Evolutionary conservation across 2,329 filamentous ascomycete species (phyloP).

Genomic region (Arthrobotrys sinensis): DNA sequence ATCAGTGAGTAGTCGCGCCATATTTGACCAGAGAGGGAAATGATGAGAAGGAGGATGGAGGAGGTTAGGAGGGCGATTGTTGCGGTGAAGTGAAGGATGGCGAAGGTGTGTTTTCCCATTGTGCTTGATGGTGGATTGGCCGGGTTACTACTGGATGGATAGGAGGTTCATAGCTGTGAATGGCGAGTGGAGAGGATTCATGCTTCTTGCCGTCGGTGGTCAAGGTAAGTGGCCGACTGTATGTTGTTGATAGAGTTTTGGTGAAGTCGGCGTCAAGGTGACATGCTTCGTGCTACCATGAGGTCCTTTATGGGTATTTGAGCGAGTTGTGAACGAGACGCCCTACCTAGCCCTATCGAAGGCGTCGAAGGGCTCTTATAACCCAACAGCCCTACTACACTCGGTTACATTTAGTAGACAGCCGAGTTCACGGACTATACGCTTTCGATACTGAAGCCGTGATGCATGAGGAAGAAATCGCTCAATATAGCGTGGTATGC

Average conservation of each 20-base stretch:
- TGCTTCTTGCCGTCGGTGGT: not conserved
- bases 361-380: not conserved
- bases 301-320: conserved; percentile 25
- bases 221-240: not conserved
- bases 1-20: conserved; percentile 50
- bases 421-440: not conserved
- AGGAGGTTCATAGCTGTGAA: not conserved
- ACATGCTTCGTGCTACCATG: conserved; percentile 35
- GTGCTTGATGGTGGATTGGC: not conserved
- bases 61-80: conserved; percentile 26
- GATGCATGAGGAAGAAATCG: conserved; percentile 8
- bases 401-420: too few relatives aligned
- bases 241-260: not conserved
- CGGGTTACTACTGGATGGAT: not conserved
- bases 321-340: conserved; percentile 5
- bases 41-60: conserved; percentile 29
- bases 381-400: not conserved
- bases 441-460: conserved; percentile 1
- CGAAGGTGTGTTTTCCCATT: conserved; percentile 49
- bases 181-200: not conserved
- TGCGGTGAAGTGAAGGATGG: conserved; percentile 38
- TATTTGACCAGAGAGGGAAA: conserved; percentile 51
- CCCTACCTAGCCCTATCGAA: conserved; percentile 16
- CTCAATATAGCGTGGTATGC: conserved; percentile 23
- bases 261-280: not conserved